Conservation (phyloP, 345 rosid species). For the Populus euphratica region DNA sequence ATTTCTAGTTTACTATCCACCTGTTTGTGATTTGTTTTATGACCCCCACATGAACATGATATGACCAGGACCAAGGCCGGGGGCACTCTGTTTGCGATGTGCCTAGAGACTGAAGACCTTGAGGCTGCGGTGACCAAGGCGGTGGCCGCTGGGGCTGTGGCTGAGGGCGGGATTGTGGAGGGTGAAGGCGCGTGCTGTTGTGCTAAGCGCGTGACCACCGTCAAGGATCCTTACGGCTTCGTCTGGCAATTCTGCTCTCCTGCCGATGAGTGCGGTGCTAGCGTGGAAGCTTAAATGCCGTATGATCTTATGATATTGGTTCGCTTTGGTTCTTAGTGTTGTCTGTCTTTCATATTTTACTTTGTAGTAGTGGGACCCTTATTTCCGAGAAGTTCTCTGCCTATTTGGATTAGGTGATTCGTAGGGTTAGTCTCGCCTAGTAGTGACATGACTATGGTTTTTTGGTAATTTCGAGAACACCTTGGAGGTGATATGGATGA, state of each 20-base stretch:
- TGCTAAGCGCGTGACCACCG: conserved; percentile 51
- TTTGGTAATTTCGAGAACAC: no score
- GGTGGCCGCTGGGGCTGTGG: conserved; percentile 61
- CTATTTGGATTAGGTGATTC: not conserved
- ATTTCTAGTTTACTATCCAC: not conserved
- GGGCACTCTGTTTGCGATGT: conserved; percentile 22
- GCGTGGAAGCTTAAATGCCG: conserved; percentile 47
- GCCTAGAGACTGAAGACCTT: conserved; percentile 67
- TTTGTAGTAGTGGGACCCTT: not conserved
- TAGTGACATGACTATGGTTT: no score
- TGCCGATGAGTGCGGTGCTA: conserved; percentile 23
- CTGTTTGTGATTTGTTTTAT: not conserved
- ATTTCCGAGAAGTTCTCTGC: not conserved
- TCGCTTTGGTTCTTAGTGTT: not conserved
- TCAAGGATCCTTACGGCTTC: conserved; percentile 79
- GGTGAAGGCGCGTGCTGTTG: conserved; percentile 38
- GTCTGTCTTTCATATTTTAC: not conserved
- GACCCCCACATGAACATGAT: not conserved
- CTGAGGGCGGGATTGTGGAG: conserved; percentile 47
- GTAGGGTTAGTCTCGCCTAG: not conserved
- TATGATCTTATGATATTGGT: conserved; percentile 20
- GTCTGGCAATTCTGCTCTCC: conserved; percentile 64
- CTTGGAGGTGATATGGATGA: no score
- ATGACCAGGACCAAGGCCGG: conserved; percentile 27
- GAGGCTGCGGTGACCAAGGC: conserved; percentile 64